Evolutionary conservation across 2,329 filamentous ascomycete genomes (phyloP).

Genomic region (Cylindrodendrum hubeiense): DNA sequence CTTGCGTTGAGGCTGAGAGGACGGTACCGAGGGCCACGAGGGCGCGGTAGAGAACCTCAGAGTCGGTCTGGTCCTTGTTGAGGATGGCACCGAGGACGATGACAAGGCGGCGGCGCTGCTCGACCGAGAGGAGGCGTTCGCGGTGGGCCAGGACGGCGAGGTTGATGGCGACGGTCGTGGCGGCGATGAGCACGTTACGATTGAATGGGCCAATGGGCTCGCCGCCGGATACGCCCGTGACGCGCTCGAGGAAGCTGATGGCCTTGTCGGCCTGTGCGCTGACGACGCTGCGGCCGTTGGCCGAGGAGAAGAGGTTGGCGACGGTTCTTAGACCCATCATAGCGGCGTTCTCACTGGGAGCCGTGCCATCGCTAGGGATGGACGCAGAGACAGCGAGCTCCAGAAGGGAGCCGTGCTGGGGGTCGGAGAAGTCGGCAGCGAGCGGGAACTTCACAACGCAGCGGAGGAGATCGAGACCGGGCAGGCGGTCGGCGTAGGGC

Average conservation of each 20-base stretch:
- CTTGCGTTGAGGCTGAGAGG: conserved; percentile 66
- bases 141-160: conserved; percentile 77
- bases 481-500: conserved; percentile 84
- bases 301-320: conserved; percentile 84
- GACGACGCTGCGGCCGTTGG: conserved; percentile 76
- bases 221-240: conserved; percentile 64
- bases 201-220: conserved; percentile 69
- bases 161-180: conserved; percentile 87
- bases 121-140: conserved; percentile 54
- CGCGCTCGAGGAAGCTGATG: conserved; percentile 72
- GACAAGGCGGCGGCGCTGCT: conserved; percentile 60
- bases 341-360: conserved; percentile 80
- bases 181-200: conserved; percentile 84
- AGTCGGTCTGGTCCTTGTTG: conserved; percentile 72
- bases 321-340: conserved; percentile 90
- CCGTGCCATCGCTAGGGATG: conserved; percentile 61
- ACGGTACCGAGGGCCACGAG: conserved; percentile 85
- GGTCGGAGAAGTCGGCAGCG: conserved; percentile 71
- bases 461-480: conserved; percentile 89
- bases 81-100: conserved; percentile 74
- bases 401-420: conserved; percentile 70
- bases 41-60: conserved; percentile 85
- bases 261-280: conserved; percentile 70
- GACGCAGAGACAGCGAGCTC: conserved; percentile 60
- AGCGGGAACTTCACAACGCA: conserved; percentile 78